Evolutionary conservation across 208 protist species (phyloP).

Genomic region (Hexamita inflata): DNA sequence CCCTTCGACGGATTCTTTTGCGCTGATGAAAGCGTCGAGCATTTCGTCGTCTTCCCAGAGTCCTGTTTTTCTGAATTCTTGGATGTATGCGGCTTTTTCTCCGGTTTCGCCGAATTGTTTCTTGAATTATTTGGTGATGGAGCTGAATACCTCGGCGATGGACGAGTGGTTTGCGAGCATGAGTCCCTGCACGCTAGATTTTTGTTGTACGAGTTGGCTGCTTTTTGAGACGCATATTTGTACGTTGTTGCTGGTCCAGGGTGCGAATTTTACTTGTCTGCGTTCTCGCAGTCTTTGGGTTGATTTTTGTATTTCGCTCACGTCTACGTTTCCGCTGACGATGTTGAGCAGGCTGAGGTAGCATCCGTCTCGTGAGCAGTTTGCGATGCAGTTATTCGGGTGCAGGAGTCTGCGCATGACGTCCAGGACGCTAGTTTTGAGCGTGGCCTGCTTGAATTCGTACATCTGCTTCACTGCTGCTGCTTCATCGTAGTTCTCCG

Average conservation of each 20-base stretch:
- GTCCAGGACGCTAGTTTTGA: constrained; percentile 91
- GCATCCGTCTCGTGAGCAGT: constrained; percentile 69
- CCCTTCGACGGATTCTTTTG: not conserved
- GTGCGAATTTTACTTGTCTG: constrained; percentile 88
- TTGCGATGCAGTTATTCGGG: constrained; percentile 93
- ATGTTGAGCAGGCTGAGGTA: constrained; percentile 96
- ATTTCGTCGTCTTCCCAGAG: constrained; percentile 9
- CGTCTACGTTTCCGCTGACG: constrained; percentile 95
- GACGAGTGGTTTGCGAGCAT: constrained; percentile 97
- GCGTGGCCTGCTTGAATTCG: constrained; percentile 49
- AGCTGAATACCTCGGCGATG: constrained; percentile 71
- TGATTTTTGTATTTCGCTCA: constrained; percentile 81
- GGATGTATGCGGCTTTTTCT: not conserved
- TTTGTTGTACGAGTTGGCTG: constrained; percentile 81
- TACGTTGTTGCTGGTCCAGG: constrained; percentile 75
- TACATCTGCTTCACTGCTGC: not conserved
- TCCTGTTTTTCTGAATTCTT: not conserved
- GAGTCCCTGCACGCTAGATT: constrained; percentile 86
- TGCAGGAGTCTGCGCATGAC: constrained; percentile 96
- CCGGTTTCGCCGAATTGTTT: not conserved
- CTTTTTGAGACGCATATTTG: constrained; percentile 61
- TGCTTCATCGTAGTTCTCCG: not conserved
- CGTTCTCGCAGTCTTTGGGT: constrained; percentile 86
- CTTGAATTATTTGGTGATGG: constrained; percentile 64
- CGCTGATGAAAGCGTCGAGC: not conserved